These are phyloP conservation scores for Trichoderma pleuroti DNA, from an alignment of 2,329 filamentous ascomycete species.

Conservation along the genomic window DNA sequence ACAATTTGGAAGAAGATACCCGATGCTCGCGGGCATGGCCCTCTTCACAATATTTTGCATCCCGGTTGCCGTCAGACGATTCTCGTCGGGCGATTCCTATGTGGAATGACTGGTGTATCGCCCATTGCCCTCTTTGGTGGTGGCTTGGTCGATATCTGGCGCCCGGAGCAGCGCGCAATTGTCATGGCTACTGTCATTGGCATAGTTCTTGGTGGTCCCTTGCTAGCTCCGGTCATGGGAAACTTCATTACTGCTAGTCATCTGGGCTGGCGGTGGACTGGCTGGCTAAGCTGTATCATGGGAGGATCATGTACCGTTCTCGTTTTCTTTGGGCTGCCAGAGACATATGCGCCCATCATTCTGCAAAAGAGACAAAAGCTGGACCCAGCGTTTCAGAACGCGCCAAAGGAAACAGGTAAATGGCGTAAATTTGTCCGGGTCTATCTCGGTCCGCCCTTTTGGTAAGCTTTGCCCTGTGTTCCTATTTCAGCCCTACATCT, in stretches of 20 bases:
- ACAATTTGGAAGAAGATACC: conserved; percentile 54
- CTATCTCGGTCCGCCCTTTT: conserved; percentile 11
- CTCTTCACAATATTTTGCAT: conserved; percentile 13
- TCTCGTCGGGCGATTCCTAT: conserved; percentile 9
- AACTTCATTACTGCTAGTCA: conserved; percentile 14
- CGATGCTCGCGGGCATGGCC: conserved; percentile 11
- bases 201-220: conserved; percentile 10
- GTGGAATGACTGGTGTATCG: conserved; percentile 3
- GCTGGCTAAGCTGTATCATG: conserved; percentile 14
- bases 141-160: conserved; percentile 14
- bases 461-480: background rate
- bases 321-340: background rate
- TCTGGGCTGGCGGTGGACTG: conserved; percentile 11
- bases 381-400: background rate
- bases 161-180: conserved; percentile 12
- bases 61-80: conserved; percentile 14
- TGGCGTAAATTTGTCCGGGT: background rate
- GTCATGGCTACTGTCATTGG: conserved; percentile 12
- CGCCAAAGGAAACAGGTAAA: background rate
- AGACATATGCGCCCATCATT: conserved; percentile 3
- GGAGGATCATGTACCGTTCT: conserved; percentile 9
- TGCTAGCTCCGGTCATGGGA: conserved; percentile 14
- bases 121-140: conserved; percentile 15
- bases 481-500: too few species aligned
- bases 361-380: background rate